Percentiles rank a stretch among this genome's conserved stretches.
phyloP scores from a whole-genome alignment of 2,329 filamentous ascomycete genomes.

The Rhynchosporium agropyri region DNA sequence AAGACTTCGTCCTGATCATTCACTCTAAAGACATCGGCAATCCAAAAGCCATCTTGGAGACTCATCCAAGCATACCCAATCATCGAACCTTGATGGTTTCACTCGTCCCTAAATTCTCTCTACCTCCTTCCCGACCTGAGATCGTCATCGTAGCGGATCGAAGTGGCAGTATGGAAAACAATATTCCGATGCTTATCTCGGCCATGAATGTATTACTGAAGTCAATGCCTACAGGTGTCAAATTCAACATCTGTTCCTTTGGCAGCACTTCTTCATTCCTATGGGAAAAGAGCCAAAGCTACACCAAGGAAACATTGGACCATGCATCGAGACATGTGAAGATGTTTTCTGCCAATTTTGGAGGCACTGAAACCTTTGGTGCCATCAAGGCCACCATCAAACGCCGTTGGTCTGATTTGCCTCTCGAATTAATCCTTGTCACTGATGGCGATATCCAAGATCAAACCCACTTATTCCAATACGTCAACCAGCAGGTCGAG shows the following conservation, averaged over 20 bases:
- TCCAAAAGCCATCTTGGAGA: conserved; percentile 68
- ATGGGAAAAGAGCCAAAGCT: conserved; percentile 51
- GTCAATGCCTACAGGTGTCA: conserved; percentile 62
- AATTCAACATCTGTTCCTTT: conserved; percentile 74
- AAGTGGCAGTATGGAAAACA: conserved; percentile 64
- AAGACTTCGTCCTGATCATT: conserved; percentile 69
- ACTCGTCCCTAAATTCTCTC: conserved; percentile 68
- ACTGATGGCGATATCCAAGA: conserved; percentile 60
- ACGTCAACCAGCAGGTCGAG: conserved; percentile 49
- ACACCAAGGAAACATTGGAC: conserved; percentile 49
- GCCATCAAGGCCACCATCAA: conserved; percentile 51
- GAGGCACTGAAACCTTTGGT: conserved; percentile 56
- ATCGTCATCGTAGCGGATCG: conserved; percentile 75
- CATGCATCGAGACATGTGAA: conserved; percentile 49
- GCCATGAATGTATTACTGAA: conserved; percentile 67
- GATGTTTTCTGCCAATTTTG: conserved; percentile 50
- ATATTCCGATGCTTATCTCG: conserved; percentile 55
- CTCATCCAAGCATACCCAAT: conserved; percentile 60
- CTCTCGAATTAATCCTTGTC: conserved; percentile 57
- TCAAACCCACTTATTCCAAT: conserved; percentile 48
- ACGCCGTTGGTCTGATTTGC: conserved; percentile 49
- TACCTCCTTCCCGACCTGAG: conserved; percentile 58
- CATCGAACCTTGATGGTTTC: conserved; percentile 72
- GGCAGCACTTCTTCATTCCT: conserved; percentile 52
- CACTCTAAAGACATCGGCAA: conserved; percentile 60